phyloP scores from a whole-genome alignment of 179 eudicot species.

The Sideroxylon spinosum region DNA sequence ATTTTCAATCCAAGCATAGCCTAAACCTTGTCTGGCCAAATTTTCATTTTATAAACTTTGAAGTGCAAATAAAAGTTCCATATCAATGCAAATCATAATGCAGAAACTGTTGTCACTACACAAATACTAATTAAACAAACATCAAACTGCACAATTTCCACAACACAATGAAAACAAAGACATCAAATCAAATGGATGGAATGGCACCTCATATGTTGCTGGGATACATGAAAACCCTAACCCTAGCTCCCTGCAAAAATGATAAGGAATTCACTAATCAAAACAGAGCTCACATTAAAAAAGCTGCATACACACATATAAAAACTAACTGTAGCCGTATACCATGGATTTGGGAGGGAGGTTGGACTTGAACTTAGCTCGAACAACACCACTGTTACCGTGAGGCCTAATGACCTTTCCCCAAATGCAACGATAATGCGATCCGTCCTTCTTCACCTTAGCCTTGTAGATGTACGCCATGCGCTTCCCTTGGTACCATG shows the following conservation, averaged over 20 bases:
- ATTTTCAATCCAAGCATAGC: too few relatives aligned
- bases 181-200: not conserved
- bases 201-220: conserved; percentile 48
- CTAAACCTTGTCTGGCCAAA: too few relatives aligned
- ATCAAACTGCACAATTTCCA: not conserved
- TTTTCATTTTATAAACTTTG: too few relatives aligned
- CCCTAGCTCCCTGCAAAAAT: conserved; percentile 45
- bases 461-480: conserved; percentile 89
- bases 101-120: not conserved
- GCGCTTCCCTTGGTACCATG: conserved; percentile 81
- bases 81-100: not conserved
- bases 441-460: conserved; percentile 55
- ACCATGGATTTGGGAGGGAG: conserved; percentile 93
- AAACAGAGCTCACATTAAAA: not conserved
- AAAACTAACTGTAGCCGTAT: not conserved
- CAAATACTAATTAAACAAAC: not conserved
- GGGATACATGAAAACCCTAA: conserved; percentile 76
- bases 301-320: too few relatives aligned
- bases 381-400: conserved; percentile 81
- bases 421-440: conserved; percentile 77
- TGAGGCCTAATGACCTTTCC: conserved; percentile 78
- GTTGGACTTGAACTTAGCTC: conserved; percentile 78
- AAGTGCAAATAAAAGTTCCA: not conserved
- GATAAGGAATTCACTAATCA: not conserved
- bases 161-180: not conserved